phyloP scores from a whole-genome alignment of 331 rosid genomes.

The Quercus lobata region DNA sequence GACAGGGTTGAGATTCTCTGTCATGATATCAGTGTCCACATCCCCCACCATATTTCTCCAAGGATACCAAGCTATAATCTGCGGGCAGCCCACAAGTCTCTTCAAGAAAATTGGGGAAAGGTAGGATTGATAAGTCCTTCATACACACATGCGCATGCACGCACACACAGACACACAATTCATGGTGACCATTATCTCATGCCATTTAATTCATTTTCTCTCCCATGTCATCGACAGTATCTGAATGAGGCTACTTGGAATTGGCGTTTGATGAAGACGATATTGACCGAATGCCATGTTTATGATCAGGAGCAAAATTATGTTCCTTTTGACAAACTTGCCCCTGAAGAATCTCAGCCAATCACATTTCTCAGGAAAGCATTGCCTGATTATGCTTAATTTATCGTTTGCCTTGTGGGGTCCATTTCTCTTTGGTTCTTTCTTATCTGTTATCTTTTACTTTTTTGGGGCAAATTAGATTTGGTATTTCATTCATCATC shows the following conservation, averaged over 20 bases:
- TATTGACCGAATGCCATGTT: constrained; percentile 88
- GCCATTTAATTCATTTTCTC: constrained; percentile 12
- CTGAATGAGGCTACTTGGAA: constrained; percentile 91
- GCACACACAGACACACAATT: neutral
- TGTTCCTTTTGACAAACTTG: constrained; percentile 61
- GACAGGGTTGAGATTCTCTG: constrained; percentile 88
- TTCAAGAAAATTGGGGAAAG: constrained; percentile 93
- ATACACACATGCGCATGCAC: neutral
- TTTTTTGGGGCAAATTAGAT: constrained; percentile 38
- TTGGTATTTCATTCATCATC: constrained; percentile 27
- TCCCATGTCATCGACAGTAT: constrained; percentile 42
- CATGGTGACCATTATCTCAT: neutral
- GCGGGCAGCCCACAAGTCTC: constrained; percentile 73
- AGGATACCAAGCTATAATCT: constrained; percentile 92
- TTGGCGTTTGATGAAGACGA: constrained; percentile 91
- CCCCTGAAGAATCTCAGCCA: constrained; percentile 72
- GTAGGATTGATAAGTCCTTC: constrained; percentile 32
- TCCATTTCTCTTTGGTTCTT: constrained; percentile 25
- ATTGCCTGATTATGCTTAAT: constrained; percentile 86
- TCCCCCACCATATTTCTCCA: constrained; percentile 92
- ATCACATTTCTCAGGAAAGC: constrained; percentile 65
- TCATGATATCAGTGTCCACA: constrained; percentile 84
- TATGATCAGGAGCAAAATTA: constrained; percentile 70
- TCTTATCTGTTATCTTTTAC: constrained; percentile 18
- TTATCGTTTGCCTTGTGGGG: constrained; percentile 5